These are phyloP conservation scores for Candida anglica DNA, from an alignment of 805 yeast genomes.

Conservation along the genomic window DNA sequence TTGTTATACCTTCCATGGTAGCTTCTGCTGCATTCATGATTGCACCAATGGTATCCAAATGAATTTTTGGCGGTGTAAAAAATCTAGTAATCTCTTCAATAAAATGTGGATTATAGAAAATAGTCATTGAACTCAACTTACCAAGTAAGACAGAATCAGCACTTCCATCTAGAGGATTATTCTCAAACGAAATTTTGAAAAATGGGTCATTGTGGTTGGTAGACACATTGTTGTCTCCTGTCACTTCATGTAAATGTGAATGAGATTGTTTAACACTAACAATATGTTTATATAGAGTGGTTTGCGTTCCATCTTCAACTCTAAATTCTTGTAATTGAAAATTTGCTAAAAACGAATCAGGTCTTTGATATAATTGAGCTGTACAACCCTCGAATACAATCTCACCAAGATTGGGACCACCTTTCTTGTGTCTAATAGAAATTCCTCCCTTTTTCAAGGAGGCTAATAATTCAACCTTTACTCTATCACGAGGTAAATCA, in stretches of 20 bases:
- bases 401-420: constrained; percentile 58
- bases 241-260: constrained; percentile 27
- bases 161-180: constrained; percentile 75
- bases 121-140: constrained; percentile 79
- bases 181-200: constrained; percentile 77
- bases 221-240: neutral
- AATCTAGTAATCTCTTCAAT: constrained; percentile 71
- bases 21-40: constrained; percentile 93
- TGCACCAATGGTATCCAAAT: constrained; percentile 84
- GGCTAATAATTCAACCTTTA: constrained; percentile 64
- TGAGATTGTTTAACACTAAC: constrained; percentile 74
- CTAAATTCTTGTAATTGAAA: constrained; percentile 77
- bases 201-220: constrained; percentile 52
- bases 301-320: constrained; percentile 81
- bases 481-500: constrained; percentile 70
- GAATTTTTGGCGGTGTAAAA: constrained; percentile 83
- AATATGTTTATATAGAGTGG: constrained; percentile 78
- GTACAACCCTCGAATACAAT: constrained; percentile 80
- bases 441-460: constrained; percentile 75
- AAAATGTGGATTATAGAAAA: constrained; percentile 83
- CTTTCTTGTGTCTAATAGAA: constrained; percentile 45
- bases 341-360: constrained; percentile 69
- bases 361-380: constrained; percentile 68
- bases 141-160: constrained; percentile 79
- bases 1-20: constrained; percentile 85